Evolutionary conservation across 345 rosid species (phyloP).

Genomic region (Turritis glabra): DNA sequence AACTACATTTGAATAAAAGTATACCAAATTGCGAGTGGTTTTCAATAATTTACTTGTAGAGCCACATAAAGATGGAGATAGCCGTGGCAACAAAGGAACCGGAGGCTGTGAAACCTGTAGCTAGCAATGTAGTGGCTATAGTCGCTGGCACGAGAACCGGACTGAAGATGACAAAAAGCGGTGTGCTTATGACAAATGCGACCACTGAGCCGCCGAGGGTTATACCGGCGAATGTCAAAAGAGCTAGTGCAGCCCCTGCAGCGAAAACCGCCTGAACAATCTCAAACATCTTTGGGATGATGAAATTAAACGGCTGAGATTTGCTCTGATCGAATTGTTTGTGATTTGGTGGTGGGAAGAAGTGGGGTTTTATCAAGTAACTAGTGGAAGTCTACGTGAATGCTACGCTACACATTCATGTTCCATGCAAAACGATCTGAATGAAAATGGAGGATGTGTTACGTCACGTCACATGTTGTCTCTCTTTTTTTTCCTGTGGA

Average conservation of each 20-base stretch:
- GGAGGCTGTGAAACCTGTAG: conserved; percentile 62
- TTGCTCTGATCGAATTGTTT: not conserved
- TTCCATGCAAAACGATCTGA: conserved; percentile 28
- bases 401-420: conserved; percentile 24
- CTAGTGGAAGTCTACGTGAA: conserved; percentile 25
- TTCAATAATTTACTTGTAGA: conserved; percentile 47
- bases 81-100: conserved; percentile 63
- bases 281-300: conserved; percentile 26
- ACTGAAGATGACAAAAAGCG: conserved; percentile 71
- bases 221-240: conserved; percentile 58
- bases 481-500: not conserved
- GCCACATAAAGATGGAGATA: conserved; percentile 56
- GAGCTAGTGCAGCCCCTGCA: conserved; percentile 56
- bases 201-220: conserved; percentile 61
- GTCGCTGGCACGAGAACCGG: conserved; percentile 81
- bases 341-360: conserved; percentile 9
- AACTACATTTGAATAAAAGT: not conserved
- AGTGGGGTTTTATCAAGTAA: conserved; percentile 19
- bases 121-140: conserved; percentile 47
- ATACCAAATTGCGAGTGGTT: not conserved
- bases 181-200: conserved; percentile 61
- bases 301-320: conserved; percentile 5
- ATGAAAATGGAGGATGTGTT: not conserved
- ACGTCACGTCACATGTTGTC: conserved; percentile 18
- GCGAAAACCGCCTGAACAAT: conserved; percentile 32